Evolutionary conservation across 2,329 filamentous ascomycete species (phyloP), one percentile per base, ranked within the genome.

Genomic region (Chlorencoelia australis): DNA sequence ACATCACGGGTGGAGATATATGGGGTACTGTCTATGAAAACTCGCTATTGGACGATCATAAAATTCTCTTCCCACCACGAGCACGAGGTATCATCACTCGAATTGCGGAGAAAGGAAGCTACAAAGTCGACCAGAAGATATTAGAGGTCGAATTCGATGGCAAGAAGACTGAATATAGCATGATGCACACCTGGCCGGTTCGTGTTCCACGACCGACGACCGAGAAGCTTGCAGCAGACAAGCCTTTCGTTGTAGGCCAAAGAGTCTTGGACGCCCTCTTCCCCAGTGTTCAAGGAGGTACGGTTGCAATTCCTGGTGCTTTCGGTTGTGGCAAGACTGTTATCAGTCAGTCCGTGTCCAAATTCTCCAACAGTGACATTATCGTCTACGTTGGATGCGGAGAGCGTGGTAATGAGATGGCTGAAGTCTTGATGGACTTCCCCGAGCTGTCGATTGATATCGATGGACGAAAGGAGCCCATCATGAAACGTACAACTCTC

Each of bases 311-410:
- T 57, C 91, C 91, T 17, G 91, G 91, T 59, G 91, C 91, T 64
- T 98, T 98, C 60, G 91, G 91, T 48, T 98, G 91, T 57, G 91
- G 91, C 59, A 98, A 98, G 79, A 98, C 91, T 55, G 91, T 98
- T 68, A 98, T 98, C 65, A 88, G 81, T 56, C 91, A 98, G 67
- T 94, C 86, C 43, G 82, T 98, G 46, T 98, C 91, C 63, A 98
- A 98, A 67, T 98, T 98, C 71, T 98, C 91, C 58, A 98, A 98
- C 78, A 91, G 83, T 62, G 91, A 98, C 61, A 85, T 96, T 56
- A 98, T 98, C 51, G 84, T 98, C 52, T 98, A 98, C 60, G 91
- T 98, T 42, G 91, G 91, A 42, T 81, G 72, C 57, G 64, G 88
- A 52, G 91, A 98, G 67, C 83, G 91, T 53, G 91, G 91, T 51